A percentile compares a stretch with the other conserved stretches of the same genome.
Conservation (phyloP, 768 basidiomycete species). For the Amanita subjunquillea region DNA sequence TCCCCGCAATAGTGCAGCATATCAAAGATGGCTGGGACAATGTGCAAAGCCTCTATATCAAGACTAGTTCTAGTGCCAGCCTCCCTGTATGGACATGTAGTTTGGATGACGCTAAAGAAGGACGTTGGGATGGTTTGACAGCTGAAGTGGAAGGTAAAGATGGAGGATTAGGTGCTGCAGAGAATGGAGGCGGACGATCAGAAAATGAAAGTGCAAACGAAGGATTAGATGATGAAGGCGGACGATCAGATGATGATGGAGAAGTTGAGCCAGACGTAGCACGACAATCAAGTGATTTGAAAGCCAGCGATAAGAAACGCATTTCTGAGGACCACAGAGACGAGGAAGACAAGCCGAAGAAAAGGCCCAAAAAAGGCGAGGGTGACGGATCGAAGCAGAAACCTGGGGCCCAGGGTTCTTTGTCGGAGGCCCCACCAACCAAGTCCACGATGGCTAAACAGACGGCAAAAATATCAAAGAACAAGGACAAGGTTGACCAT, state of each 20-base stretch:
- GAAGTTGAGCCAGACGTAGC: constrained; percentile 10
- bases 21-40: constrained; percentile 86
- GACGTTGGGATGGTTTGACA: constrained; percentile 47
- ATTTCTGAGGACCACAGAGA: constrained; percentile 24
- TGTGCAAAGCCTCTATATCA: constrained; percentile 80
- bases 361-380: constrained; percentile 27
- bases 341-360: constrained; percentile 30
- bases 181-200: constrained; percentile 3
- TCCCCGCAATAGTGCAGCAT: constrained; percentile 62
- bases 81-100: constrained; percentile 88
- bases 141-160: constrained; percentile 17
- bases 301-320: constrained; percentile 23
- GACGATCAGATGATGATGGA: no score
- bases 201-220: not conserved
- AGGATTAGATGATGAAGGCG: no score
- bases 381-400: not conserved
- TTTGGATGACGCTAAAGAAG: constrained; percentile 49
- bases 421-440: not conserved
- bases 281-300: constrained; percentile 10
- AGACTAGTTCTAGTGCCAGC: constrained; percentile 74
- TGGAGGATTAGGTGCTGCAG: constrained; percentile 11
- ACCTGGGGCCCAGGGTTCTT: not conserved
- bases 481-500: not conserved
- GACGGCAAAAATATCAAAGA: not conserved
- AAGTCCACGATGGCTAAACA: not conserved